Percentiles rank a stretch among this genome's conserved stretches.
Conservation (phyloP, 371 early-diverging fungal species). For the Syncephalastrum monosporum region DNA sequence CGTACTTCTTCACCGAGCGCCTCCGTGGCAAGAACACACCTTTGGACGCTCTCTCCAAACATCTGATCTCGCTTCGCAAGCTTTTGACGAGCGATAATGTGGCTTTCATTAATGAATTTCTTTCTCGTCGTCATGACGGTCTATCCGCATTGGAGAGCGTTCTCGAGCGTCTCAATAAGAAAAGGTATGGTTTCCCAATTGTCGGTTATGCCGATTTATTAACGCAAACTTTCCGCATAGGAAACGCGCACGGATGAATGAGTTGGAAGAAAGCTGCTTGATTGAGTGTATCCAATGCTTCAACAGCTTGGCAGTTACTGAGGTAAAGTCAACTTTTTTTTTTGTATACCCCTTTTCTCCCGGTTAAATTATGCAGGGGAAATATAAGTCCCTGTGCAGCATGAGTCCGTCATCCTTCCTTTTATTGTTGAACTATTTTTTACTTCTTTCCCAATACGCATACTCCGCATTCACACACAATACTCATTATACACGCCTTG, state of each 20-base stretch:
- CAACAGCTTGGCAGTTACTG: constrained; percentile 53
- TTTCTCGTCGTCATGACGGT: constrained; percentile 49
- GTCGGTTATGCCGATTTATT: not conserved
- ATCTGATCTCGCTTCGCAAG: constrained; percentile 50
- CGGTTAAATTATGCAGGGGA: constrained; percentile 1
- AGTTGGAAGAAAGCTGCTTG: constrained; percentile 32
- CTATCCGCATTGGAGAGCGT: constrained; percentile 55
- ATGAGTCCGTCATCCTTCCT: constrained; percentile 1
- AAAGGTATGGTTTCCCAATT: constrained; percentile 32
- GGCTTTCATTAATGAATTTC: constrained; percentile 61
- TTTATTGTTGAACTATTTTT: constrained; percentile 4
- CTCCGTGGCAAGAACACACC: constrained; percentile 40
- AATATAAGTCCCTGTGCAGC: constrained; percentile 3
- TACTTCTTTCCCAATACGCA: not conserved
- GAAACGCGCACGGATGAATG: constrained; percentile 8
- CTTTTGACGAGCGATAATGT: constrained; percentile 50
- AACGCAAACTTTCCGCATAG: not conserved
- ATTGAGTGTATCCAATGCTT: constrained; percentile 64
- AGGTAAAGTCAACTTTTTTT: constrained; percentile 33
- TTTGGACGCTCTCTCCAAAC: constrained; percentile 45
- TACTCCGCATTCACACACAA: too few relatives aligned
- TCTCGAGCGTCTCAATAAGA: constrained; percentile 51
- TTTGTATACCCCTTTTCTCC: not conserved
- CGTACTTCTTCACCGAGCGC: constrained; percentile 43
- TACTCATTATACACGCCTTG: too few relatives aligned